Conservation (phyloP, 352 stramenopile species). For the Halophytophthora polymorphica region DNA sequence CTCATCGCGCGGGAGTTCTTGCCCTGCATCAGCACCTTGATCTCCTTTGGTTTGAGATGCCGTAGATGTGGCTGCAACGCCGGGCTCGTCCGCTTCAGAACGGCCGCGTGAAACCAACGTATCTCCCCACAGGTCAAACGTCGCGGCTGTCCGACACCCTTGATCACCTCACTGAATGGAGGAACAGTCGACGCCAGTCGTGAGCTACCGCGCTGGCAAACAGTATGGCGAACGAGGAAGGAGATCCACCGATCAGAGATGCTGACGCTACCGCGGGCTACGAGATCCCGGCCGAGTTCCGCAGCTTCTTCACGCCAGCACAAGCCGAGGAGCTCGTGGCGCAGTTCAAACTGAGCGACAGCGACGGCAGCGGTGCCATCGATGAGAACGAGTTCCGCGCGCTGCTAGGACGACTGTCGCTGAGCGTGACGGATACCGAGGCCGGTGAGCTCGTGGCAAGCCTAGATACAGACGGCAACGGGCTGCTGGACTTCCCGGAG, state of each 20-base stretch:
- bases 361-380: constrained; percentile 52
- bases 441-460: constrained; percentile 42
- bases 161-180: too few relatives aligned
- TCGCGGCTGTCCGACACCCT: too few relatives aligned
- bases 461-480: constrained; percentile 60
- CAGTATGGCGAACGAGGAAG: background rate
- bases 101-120: too few relatives aligned
- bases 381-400: constrained; percentile 61
- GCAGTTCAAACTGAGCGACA: constrained; percentile 60
- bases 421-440: constrained; percentile 46
- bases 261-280: background rate
- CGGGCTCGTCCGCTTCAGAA: too few relatives aligned
- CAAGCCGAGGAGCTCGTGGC: constrained; percentile 57
- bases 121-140: too few relatives aligned
- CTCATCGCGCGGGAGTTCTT: too few relatives aligned
- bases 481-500: constrained; percentile 59
- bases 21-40: too few relatives aligned
- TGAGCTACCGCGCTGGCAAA: too few relatives aligned
- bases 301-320: constrained; percentile 36
- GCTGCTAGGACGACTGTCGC: constrained; percentile 48
- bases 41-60: too few relatives aligned
- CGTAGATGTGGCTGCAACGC: too few relatives aligned
- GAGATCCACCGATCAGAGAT: constrained; percentile 1
- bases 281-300: constrained; percentile 42
- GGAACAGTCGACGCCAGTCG: too few relatives aligned